These are phyloP conservation scores for Orbilia oligospora DNA, from an alignment of 2,329 filamentous ascomycete genomes.

Conservation along the genomic window DNA sequence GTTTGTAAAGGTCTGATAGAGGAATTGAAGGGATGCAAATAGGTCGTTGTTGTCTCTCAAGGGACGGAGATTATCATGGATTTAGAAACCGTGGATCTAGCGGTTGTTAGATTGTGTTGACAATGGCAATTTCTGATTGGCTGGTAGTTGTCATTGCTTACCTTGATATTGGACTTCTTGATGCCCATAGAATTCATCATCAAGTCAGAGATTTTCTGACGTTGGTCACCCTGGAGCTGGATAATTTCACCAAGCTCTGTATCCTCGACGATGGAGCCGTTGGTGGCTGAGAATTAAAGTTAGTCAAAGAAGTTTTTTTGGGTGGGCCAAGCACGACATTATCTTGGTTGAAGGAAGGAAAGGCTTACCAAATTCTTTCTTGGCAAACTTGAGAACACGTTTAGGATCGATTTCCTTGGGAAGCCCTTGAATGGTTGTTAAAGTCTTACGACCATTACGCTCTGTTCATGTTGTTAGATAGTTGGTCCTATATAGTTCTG, in stretches of 20 bases:
- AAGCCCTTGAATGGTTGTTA: slow-evolving; percentile 99
- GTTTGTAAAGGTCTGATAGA: slow-evolving; percentile 39
- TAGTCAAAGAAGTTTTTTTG: slow-evolving; percentile 58
- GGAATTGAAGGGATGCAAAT: slow-evolving; percentile 51
- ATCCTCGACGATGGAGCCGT: slow-evolving; percentile 99
- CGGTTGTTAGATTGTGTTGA: slow-evolving; percentile 7
- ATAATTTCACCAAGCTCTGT: slow-evolving; percentile 99
- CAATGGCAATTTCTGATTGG: not conserved
- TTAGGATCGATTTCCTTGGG: slow-evolving; percentile 99
- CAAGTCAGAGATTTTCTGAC: slow-evolving; percentile 98
- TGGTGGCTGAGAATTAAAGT: slow-evolving; percentile 79
- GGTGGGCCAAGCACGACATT: too few species aligned
- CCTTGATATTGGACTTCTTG: slow-evolving; percentile 35
- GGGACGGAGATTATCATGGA: slow-evolving; percentile 32
- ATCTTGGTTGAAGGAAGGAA: not conserved
- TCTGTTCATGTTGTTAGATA: slow-evolving; percentile 72
- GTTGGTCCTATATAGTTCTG: not conserved
- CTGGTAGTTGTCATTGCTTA: not conserved
- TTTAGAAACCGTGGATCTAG: slow-evolving; percentile 58
- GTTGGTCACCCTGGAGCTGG: slow-evolving; percentile 99
- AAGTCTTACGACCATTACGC: slow-evolving; percentile 99
- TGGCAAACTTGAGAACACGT: slow-evolving; percentile 99
- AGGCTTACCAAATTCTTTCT: slow-evolving; percentile 93
- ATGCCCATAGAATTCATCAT: slow-evolving; percentile 27
- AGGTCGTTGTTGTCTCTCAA: slow-evolving; percentile 45